These are phyloP conservation scores for Wallacemonas sp. DNA, from an alignment of 208 protist species.

Conservation along the genomic window DNA sequence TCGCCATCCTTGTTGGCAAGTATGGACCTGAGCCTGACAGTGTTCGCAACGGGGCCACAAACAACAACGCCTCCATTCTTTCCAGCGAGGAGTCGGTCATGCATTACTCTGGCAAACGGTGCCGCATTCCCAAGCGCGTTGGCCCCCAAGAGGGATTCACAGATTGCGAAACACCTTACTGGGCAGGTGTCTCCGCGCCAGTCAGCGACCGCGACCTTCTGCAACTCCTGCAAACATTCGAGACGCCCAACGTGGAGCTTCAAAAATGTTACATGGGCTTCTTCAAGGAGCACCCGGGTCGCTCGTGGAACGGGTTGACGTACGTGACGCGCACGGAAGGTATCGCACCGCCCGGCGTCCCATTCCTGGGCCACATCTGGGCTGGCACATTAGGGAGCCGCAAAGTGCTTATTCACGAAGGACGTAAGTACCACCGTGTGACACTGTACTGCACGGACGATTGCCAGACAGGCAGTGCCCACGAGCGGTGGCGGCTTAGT, in stretches of 20 bases:
- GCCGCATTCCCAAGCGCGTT: slow-evolving; percentile 59
- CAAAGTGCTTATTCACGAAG: slow-evolving; percentile 60
- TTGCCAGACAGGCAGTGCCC: slow-evolving; percentile 48
- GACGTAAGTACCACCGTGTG: slow-evolving; percentile 47
- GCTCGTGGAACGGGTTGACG: slow-evolving; percentile 75
- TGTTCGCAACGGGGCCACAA: slow-evolving; percentile 9
- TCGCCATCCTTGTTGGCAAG: slow-evolving; percentile 72
- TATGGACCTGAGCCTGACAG: slow-evolving; percentile 64
- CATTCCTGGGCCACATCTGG: slow-evolving; percentile 78
- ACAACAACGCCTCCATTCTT: slow-evolving; percentile 28
- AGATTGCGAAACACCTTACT: slow-evolving; percentile 81
- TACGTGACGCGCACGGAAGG: slow-evolving; percentile 55
- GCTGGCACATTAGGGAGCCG: slow-evolving; percentile 47
- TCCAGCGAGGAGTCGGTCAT: slow-evolving; percentile 57
- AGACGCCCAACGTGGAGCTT: slow-evolving; percentile 66
- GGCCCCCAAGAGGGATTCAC: slow-evolving; percentile 69
- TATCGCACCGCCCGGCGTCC: slow-evolving; percentile 37
- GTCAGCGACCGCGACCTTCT: slow-evolving; percentile 67
- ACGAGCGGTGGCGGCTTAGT: slow-evolving; percentile 71
- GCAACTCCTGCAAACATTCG: slow-evolving; percentile 44
- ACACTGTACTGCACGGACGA: slow-evolving; percentile 74
- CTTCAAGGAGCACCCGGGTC: slow-evolving; percentile 55
- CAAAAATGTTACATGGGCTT: slow-evolving; percentile 76
- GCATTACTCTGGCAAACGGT: slow-evolving; percentile 60
- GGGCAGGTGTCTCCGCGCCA: slow-evolving; percentile 46